These are phyloP conservation scores for Diplocarpon mali DNA, from an alignment of 2,329 filamentous ascomycete species.

Conservation along the genomic window DNA sequence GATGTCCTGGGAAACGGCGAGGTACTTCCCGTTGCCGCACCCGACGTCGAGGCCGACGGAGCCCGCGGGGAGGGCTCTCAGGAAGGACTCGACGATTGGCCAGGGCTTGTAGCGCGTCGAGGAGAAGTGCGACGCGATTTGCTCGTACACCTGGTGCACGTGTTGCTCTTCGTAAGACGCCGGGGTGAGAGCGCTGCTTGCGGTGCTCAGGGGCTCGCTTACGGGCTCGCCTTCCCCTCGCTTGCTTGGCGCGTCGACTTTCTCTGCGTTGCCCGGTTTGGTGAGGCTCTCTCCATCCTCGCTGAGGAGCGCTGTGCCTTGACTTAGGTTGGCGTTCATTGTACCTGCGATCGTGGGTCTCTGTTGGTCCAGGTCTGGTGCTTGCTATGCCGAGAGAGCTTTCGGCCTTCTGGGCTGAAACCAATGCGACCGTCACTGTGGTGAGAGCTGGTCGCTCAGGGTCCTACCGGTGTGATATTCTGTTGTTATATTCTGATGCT, in stretches of 20 bases:
- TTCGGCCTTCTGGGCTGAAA: too few species aligned
- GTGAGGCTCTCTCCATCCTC: too few species aligned
- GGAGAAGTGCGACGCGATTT: constrained; percentile 76
- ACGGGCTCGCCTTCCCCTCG: background rate
- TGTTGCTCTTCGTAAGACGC: constrained; percentile 70
- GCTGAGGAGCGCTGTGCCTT: too few species aligned
- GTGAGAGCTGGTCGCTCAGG: too few species aligned
- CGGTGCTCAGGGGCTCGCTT: constrained; percentile 1
- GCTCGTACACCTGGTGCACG: constrained; percentile 85
- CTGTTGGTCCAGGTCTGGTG: too few species aligned
- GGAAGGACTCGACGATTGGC: constrained; percentile 79
- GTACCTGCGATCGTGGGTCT: too few species aligned
- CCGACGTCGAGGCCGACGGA: constrained; percentile 82
- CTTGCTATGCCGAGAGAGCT: too few species aligned
- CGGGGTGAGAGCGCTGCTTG: constrained; percentile 8
- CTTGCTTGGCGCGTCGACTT: background rate
- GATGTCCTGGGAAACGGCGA: constrained; percentile 64
- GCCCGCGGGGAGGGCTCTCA: constrained; percentile 53
- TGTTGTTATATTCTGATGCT: too few species aligned
- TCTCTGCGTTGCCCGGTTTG: background rate
- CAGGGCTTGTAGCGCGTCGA: constrained; percentile 75
- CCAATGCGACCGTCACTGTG: too few species aligned
- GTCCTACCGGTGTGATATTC: too few species aligned
- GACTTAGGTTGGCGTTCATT: too few species aligned
- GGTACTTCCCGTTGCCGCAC: constrained; percentile 95